These are phyloP conservation scores for Aspergillus quadrilineatus DNA, from an alignment of 2,329 filamentous ascomycete genomes.

Conservation along the genomic window DNA sequence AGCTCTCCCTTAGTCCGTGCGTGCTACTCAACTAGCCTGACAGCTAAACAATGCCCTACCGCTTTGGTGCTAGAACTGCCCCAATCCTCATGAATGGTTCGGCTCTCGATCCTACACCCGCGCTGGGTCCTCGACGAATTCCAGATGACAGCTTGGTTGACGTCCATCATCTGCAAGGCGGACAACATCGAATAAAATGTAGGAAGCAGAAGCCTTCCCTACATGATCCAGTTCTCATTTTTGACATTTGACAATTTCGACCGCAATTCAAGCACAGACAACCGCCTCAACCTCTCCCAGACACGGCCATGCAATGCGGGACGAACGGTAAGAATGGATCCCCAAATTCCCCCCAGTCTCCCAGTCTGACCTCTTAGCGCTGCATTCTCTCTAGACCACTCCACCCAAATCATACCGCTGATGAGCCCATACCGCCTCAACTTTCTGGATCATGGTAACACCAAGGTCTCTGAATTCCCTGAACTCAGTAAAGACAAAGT, in stretches of 20 bases:
- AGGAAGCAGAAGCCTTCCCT: not conserved
- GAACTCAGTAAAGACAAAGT: no score
- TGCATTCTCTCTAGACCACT: not conserved
- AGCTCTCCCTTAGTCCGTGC: constrained; percentile 12
- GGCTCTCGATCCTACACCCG: not conserved
- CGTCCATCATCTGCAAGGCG: not conserved
- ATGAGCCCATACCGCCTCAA: no score
- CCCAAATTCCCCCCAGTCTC: not conserved
- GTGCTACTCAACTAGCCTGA: constrained; percentile 2
- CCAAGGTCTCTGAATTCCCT: no score
- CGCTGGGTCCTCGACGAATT: not conserved
- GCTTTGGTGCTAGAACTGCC: not conserved
- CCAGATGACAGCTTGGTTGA: not conserved
- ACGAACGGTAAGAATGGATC: not conserved
- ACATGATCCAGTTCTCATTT: not conserved
- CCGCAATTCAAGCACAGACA: not conserved
- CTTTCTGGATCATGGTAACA: no score
- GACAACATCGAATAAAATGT: not conserved
- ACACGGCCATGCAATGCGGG: not conserved
- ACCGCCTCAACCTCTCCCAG: not conserved
- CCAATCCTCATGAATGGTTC: constrained; percentile 1
- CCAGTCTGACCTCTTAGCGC: not conserved
- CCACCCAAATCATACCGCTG: not conserved
- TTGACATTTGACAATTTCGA: not conserved
- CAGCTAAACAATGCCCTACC: constrained; percentile 6